Base-by-base conservation (phyloP, 768 basidiomycete species). In the Sporobolomyces roseus region DNA sequence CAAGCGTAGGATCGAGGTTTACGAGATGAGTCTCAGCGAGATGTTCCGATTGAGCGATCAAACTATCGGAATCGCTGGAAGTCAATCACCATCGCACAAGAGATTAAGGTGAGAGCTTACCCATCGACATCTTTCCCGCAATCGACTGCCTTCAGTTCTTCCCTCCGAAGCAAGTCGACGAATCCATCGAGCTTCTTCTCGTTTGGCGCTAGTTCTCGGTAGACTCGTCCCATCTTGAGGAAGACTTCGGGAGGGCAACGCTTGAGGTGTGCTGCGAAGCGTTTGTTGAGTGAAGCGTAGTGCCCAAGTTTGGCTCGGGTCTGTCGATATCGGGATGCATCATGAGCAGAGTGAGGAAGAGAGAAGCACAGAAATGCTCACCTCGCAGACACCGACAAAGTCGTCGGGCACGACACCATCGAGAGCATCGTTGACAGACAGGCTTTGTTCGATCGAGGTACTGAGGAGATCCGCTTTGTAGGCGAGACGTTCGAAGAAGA, bases 381-480 rank as follows among this genome's bases (percentile, higher is more conserved):
- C 90, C 83, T 98, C 94, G 79, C 94, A 98, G 43, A 96, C 86
- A 23, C 91, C 91, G n/a, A 96, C 92, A 17, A 97, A 83, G 1
- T 73, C 83, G 61, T 96, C 93, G 0, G 91, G 88, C 0, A 92
- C 88, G 46, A 85, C 81, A 0, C 87, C 86, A 70, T 88, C 89
- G 29, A 98, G 85, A 5, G 90, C 86, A 45, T 91, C 90, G 9
- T 93, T 91, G 35, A 99, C 80, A 41, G 85, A 85, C 75, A 97
- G 89, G 21, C 85, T 84, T 70, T 91, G 87, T 2, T 88, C 90
- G 41, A 93, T 87, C 63, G 91, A 84, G 17, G 80, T 83, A 75
- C 88, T 90, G 78, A 98, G 87, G 49, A 96, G 82, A 72, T 96
- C 90, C 35, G 90, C 83, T 79, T 99, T 99, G 77, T 83, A 82